These are phyloP conservation scores for Coemansia sp. DNA, from an alignment of 192 early-diverging fungal genomes.

Conservation along the genomic window DNA sequence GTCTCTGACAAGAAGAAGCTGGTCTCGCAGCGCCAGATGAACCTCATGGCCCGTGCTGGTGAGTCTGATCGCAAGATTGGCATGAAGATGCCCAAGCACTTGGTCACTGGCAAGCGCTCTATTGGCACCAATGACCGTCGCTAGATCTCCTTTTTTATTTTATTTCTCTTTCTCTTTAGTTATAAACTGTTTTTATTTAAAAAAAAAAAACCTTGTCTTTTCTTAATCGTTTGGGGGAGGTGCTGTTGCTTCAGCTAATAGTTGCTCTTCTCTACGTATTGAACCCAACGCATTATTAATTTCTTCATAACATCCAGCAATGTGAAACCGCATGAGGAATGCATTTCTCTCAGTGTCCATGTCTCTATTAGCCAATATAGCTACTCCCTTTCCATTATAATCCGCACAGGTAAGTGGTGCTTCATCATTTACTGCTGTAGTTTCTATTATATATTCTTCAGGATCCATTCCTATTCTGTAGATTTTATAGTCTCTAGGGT, in stretches of 20 bases:
- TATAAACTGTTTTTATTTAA: too few relatives aligned
- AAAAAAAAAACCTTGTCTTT: too few relatives aligned
- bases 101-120: constrained; percentile 90
- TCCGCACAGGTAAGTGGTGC: background rate
- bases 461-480: background rate
- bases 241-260: background rate
- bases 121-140: constrained; percentile 80
- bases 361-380: background rate
- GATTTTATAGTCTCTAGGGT: background rate
- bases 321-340: background rate
- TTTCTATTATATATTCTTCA: background rate
- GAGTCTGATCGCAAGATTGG: constrained; percentile 93
- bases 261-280: background rate
- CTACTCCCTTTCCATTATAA: background rate
- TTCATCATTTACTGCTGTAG: background rate
- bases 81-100: constrained; percentile 96
- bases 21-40: constrained; percentile 69
- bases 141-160: constrained; percentile 41
- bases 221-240: too few relatives aligned
- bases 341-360: background rate
- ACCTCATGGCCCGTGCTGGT: constrained; percentile 76
- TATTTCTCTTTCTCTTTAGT: background rate
- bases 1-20: constrained; percentile 73
- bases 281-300: background rate
- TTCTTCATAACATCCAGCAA: background rate